Conservation (phyloP, 2,329 filamentous ascomycete genomes). For the Fusarium burgessii region DNA sequence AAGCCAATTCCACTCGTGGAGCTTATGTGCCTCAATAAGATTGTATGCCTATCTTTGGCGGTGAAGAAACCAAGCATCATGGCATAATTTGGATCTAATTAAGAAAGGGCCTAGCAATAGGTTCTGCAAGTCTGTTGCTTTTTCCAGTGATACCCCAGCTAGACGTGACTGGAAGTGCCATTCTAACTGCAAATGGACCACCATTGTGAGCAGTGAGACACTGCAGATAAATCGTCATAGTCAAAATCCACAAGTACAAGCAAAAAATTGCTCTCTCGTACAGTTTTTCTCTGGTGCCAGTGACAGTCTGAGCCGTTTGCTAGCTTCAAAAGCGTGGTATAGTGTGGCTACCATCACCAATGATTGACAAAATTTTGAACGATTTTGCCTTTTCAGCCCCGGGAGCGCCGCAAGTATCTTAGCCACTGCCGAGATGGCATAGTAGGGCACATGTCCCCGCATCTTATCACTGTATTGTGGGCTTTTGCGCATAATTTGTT, state of each 20-base stretch:
- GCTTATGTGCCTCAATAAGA: conserved; percentile 8
- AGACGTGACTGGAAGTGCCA: conserved; percentile 3
- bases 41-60: conserved; percentile 34
- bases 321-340: conserved; percentile 37
- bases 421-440: conserved; percentile 37
- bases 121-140: conserved; percentile 39
- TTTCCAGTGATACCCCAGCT: conserved; percentile 21
- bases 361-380: conserved; percentile 40
- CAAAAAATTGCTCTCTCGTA: conserved; percentile 14
- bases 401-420: conserved; percentile 40
- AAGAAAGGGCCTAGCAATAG: conserved; percentile 8
- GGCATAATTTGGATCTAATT: conserved; percentile 6
- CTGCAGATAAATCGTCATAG: conserved; percentile 12
- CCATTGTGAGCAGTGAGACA: conserved; percentile 20
- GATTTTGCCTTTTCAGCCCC: conserved; percentile 26
- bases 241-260: background rate
- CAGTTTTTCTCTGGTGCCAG: conserved; percentile 19
- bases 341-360: background rate
- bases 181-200: background rate
- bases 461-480: conserved; percentile 17
- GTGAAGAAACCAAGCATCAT: conserved; percentile 37
- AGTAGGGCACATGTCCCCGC: conserved; percentile 32
- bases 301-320: conserved; percentile 25
- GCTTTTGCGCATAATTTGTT: conserved; percentile 11
- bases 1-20: conserved; percentile 12